Evolutionary conservation across 2,329 filamentous ascomycete species (phyloP), one percentile per base, ranked within the genome.

Genomic region (Biscogniauxia mediterranea): DNA sequence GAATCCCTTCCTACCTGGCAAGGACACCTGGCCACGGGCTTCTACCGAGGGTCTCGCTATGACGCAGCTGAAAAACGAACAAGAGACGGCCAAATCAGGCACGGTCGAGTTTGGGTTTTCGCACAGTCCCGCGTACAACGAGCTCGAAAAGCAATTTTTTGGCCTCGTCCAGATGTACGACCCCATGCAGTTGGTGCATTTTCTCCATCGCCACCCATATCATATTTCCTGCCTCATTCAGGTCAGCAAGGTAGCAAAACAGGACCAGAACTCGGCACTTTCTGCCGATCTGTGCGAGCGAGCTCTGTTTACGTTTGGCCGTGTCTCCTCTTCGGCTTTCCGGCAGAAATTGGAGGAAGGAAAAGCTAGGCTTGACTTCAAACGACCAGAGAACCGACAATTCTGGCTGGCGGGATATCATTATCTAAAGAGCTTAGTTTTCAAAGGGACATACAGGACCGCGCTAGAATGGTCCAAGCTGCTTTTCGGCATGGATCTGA

Each of bases 141-240:
- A 82, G 54, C 81, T 92, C 1, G 94, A 98, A 76, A 77, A 79
- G 20, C 80, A 89, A 58, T 99, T 98, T 76, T 89, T 92, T 59
- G 79, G 81, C 17, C 89, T 88, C 66, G 93, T 97, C n/a, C 89
- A 91, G 68, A 91, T 95, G 83, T 81, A 84, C 66, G 91, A 97
- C 70, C 92, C 92, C 3, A 89, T 96, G 76, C 83, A 88, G 58
- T 85, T 99, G 78, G 87, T 98, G 51, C 80, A 88, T 42, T 85
- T 95, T 56, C 80, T 98, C 2, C 84, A 86, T 64, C 81, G 82
- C 67, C 88, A 92, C 69, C 91, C 94, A 3, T 98, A 97, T 74
- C 93, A 98, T 73, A 89, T 98, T 67, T 95, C 92, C 1, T 93
- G 92, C 1, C 84, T 98, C n/a, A 87, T 98, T 21, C 93, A 97